Base-by-base conservation (phyloP, 2,329 filamentous ascomycete genomes). In the Calonectria multiphialidica region DNA sequence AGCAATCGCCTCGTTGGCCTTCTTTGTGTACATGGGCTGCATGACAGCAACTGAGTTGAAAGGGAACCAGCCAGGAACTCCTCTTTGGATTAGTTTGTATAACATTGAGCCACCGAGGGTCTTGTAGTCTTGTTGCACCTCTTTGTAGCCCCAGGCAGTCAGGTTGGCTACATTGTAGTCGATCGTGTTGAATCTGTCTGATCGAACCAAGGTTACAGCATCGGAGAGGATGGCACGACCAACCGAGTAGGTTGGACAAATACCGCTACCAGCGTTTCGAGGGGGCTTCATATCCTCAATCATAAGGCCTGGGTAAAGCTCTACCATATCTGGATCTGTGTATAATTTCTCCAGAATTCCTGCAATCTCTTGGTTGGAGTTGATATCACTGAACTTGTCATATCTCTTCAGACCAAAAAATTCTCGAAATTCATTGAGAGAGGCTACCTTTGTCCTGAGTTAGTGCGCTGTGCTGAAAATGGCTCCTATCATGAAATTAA, bases 271-370 rank as follows among this genome's bases (percentile, higher is more conserved):
- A 0, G 90, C 86, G 50, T 84, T 81, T 69, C 87, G 86, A 1
- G 84, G 83, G 0, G 86, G 84, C 78, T 91, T 91, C 35, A 85
- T 83, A 65, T 90, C 87, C 78, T 92, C 90, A n/a, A 89, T 84
- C 72, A 93, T 88, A 1, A 94, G 82, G 12, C 93, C 93, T 0
- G 92, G 92, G 77, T 94, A 94, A 7, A 94, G 85, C 78, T 94
- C 93, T 15, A 94, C 90, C 79, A 89, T 89, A 74, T 93, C 92
- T 0, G 91, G 91, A 59, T 91, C 86, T 25, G 88, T 87, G 81
- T 93, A 93, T 15, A 93, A 83, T 74, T 89, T 86, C 72, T 89
- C 87, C 5, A 93, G 85, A 9, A 87, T 83, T 33, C 87, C 83
- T 1, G 88, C 87, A 35, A 93, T 88, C n/a, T 90, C 86, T 2